phyloP scores from a whole-genome alignment of 1,284 basidiomycete species.

The Cryptococcus depauperatus region DNA sequence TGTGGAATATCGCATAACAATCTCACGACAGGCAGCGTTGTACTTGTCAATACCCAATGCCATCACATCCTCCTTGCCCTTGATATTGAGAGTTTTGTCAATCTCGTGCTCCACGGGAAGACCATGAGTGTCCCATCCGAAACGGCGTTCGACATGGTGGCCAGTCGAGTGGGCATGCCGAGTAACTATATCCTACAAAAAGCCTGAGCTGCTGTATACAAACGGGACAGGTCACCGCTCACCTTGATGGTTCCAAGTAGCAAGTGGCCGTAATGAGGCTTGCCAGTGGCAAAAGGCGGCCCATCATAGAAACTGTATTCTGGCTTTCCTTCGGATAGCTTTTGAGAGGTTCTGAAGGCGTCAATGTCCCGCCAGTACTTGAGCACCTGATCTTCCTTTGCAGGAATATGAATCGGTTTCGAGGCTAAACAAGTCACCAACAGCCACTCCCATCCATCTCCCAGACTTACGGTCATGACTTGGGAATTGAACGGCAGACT shows the following conservation, averaged over 20 bases:
- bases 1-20: conserved; percentile 93
- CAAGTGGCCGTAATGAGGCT: conserved; percentile 93
- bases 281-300: conserved; percentile 92
- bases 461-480: too few relatives aligned
- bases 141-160: conserved; percentile 86
- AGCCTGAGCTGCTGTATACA: not conserved
- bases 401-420: conserved; percentile 71
- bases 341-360: conserved; percentile 90
- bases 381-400: conserved; percentile 88
- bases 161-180: conserved; percentile 91
- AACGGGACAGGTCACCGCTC: conserved; percentile 6
- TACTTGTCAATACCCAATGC: conserved; percentile 95
- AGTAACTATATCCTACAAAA: conserved; percentile 79
- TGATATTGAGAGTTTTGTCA: conserved; percentile 93
- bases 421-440: conserved; percentile 24
- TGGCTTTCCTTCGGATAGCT: conserved; percentile 80
- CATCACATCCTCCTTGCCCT: conserved; percentile 87
- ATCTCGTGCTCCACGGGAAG: conserved; percentile 99
- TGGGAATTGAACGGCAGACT: too few relatives aligned
- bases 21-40: conserved; percentile 92
- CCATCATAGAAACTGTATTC: conserved; percentile 95
- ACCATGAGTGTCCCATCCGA: conserved; percentile 99
- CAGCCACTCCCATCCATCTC: too few relatives aligned
- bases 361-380: conserved; percentile 93
- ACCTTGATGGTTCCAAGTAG: conserved; percentile 86